Evolutionary conservation across 805 yeast genomes (phyloP).

Genomic region (Zygosaccharomyces gambellarensis): DNA sequence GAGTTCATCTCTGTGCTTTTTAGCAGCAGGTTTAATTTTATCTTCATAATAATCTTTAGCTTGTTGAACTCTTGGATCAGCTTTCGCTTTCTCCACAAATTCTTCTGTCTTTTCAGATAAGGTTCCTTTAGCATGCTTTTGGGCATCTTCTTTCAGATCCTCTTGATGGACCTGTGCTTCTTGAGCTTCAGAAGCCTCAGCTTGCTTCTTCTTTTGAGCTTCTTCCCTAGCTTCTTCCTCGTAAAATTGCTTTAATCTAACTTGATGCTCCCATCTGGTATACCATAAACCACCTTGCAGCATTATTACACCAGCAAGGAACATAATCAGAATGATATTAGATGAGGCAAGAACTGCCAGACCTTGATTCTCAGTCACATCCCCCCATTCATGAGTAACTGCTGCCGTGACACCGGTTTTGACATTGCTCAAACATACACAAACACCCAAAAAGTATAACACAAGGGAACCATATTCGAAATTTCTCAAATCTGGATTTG

Average conservation of each 20-base stretch:
- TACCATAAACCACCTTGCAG: constrained; percentile 88
- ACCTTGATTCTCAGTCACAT: constrained; percentile 80
- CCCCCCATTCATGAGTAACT: constrained; percentile 82
- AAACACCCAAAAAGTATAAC: constrained; percentile 64
- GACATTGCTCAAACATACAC: constrained; percentile 82
- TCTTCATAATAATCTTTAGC: neutral
- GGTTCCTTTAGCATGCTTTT: constrained; percentile 1
- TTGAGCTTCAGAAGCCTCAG: constrained; percentile 10
- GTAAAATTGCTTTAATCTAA: constrained; percentile 34
- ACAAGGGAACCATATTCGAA: constrained; percentile 87
- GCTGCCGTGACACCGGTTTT: constrained; percentile 73
- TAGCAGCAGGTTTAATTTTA: neutral
- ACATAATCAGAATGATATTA: constrained; percentile 65
- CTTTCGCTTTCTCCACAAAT: neutral
- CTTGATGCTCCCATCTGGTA: constrained; percentile 59
- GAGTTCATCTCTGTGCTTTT: neutral
- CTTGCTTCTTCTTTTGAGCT: constrained; percentile 1
- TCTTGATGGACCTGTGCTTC: constrained; percentile 8
- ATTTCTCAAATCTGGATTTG: constrained; percentile 75
- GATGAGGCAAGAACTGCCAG: constrained; percentile 89
- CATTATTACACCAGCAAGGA: constrained; percentile 71
- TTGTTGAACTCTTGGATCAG: neutral
- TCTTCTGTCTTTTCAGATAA: neutral
- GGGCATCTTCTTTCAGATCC: constrained; percentile 4
- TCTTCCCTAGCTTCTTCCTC: constrained; percentile 31